Base-by-base conservation (phyloP, 2,329 filamentous ascomycete species). In the Rutstroemia sp. region DNA sequence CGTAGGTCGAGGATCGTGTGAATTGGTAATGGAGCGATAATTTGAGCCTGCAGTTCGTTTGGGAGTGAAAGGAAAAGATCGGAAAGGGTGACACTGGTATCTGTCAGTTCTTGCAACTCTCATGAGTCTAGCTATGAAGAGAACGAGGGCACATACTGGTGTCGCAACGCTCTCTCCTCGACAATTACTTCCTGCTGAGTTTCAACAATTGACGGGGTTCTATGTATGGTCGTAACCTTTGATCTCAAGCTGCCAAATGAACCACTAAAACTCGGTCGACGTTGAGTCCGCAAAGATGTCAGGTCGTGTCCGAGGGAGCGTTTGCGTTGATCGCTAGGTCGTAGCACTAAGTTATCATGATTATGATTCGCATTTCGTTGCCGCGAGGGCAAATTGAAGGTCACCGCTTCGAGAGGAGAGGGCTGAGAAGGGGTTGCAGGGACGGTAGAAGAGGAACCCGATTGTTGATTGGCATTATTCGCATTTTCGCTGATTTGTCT, bases 1-100 rank as follows among this genome's bases (percentile, higher is more conserved):
- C 83, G 78, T 21, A 86, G 73, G 58, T 76, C 83, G 34, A 86
- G 73, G 16, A 86, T 73, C 58, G 84, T 81, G 34, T 79, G 78
- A 39, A 86, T 73, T 0, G 83, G 80, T 27, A 86, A 72, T 1
- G 77, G 76, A 2, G 80, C 76, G 50, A 86, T 78, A 60, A 86
- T 78, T 63, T 85, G 80, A 23, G 83, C 76, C 67, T 85, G 82
- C 47, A 86, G 70, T 68, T 86, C 83, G 58, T 76, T 81, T 2
- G 83, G 83, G 5, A 86, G 70, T 30, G 71, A 72, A 21, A 79
- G 71, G 60, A 86, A 84, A n/a, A 82, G 72, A 51, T 80, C 75
- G 57, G 81, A 78, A 45, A 84, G 76, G 1, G 78, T 73, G 4
- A 75, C 58, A 56, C 62, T 65, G 54, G 8, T 17, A 14, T 12